phyloP scores from a whole-genome alignment of 2,329 filamentous ascomycete genomes.

The Paraconiothyrium brasiliense region DNA sequence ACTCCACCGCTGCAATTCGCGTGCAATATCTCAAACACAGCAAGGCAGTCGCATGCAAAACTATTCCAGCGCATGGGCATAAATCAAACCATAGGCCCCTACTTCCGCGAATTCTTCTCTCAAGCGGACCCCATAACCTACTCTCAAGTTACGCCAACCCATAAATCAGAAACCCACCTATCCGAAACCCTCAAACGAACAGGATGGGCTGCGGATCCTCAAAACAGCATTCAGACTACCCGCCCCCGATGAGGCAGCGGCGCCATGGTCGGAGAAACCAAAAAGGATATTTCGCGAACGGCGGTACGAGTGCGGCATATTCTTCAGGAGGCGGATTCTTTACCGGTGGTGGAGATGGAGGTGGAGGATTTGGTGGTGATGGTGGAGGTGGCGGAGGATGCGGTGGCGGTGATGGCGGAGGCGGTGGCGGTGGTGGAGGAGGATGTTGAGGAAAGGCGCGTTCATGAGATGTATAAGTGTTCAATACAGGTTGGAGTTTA shows the following conservation, averaged over 20 bases:
- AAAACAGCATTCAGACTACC: slow-evolving; percentile 8
- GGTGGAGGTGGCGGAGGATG: slow-evolving; percentile 3
- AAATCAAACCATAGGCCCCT: background rate
- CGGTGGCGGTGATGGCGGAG: background rate
- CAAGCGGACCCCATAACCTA: background rate
- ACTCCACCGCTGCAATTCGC: background rate
- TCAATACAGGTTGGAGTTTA: background rate
- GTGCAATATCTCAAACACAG: background rate
- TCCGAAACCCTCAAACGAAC: background rate
- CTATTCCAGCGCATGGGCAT: background rate
- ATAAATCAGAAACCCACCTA: background rate
- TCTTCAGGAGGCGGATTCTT: background rate
- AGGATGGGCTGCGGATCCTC: slow-evolving; percentile 7
- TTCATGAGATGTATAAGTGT: background rate
- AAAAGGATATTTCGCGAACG: background rate
- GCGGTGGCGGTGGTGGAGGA: slow-evolving; percentile 6
- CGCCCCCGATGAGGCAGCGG: slow-evolving; percentile 11
- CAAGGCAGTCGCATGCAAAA: background rate
- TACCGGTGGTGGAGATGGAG: background rate
- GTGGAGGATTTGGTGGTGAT: slow-evolving; percentile 4
- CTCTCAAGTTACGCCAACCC: background rate
- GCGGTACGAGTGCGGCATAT: background rate
- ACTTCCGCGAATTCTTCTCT: background rate
- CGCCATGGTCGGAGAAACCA: background rate
- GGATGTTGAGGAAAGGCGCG: background rate